These are phyloP conservation scores for Ilyonectria mors-panacis DNA, from an alignment of 2,329 filamentous ascomycete species.

Conservation along the genomic window DNA sequence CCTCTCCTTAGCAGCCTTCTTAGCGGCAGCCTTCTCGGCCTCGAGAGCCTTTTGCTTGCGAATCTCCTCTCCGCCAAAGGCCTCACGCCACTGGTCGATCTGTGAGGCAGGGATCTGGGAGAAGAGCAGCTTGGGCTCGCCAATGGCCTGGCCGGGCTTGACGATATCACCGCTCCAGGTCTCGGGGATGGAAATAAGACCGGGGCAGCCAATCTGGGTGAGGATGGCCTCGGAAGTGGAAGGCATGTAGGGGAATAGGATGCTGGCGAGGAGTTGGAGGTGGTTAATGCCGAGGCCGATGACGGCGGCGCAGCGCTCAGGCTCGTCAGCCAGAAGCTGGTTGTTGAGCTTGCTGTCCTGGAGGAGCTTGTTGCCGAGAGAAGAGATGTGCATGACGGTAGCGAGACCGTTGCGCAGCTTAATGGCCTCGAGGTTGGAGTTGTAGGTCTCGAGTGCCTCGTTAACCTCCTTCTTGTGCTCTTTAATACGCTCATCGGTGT, in stretches of 20 bases:
- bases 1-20: conserved; percentile 65
- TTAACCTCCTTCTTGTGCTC: conserved; percentile 76
- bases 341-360: conserved; percentile 70
- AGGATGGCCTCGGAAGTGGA: conserved; percentile 82
- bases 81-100: conserved; percentile 85
- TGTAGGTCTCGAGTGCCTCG: conserved; percentile 75
- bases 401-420: conserved; percentile 78
- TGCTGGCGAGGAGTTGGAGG: conserved; percentile 83
- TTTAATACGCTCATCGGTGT: conserved; percentile 69
- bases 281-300: conserved; percentile 88
- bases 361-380: conserved; percentile 65
- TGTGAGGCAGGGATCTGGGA: conserved; percentile 86
- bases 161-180: conserved; percentile 75
- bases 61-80: conserved; percentile 76
- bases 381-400: conserved; percentile 77
- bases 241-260: conserved; percentile 89
- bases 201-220: conserved; percentile 76
- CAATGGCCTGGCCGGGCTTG: conserved; percentile 83
- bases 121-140: conserved; percentile 85
- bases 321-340: conserved; percentile 67
- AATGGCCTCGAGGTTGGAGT: conserved; percentile 77
- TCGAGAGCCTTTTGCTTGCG: conserved; percentile 78
- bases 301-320: conserved; percentile 69
- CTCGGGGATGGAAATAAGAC: conserved; percentile 72
- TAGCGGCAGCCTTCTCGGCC: conserved; percentile 64